phyloP scores from a whole-genome alignment of 2,329 filamentous ascomycete genomes.

The Aphanocladium album region DNA sequence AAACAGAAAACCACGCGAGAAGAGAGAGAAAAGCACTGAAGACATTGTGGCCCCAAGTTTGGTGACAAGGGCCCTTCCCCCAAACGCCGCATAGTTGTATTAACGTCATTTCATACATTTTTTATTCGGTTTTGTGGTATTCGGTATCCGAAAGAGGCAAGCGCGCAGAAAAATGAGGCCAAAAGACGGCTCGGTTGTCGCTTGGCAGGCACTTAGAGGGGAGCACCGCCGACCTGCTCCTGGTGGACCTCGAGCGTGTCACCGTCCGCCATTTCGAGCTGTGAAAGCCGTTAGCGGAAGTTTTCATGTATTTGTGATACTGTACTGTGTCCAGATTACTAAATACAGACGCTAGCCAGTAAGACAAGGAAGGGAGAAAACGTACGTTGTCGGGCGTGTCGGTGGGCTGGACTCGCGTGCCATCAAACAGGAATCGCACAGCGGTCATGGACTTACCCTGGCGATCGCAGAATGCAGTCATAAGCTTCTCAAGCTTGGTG shows the following conservation, averaged over 20 bases:
- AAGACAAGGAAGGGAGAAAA: slow-evolving; percentile 21
- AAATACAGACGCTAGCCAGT: background rate
- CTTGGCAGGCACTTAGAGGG: background rate
- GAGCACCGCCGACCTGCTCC: slow-evolving; percentile 79
- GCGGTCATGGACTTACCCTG: slow-evolving; percentile 82
- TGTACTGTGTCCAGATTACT: background rate
- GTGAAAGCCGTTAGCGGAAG: slow-evolving; percentile 11
- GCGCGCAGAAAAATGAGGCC: background rate
- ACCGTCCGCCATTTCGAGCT: slow-evolving; percentile 97
- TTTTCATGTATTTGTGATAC: slow-evolving; percentile 10
- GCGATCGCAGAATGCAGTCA: slow-evolving; percentile 95
- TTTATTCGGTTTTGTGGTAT: slow-evolving; percentile 1
- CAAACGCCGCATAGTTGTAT: slow-evolving; percentile 11
- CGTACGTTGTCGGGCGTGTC: slow-evolving; percentile 91
- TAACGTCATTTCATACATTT: slow-evolving; percentile 13
- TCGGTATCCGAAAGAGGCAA: background rate
- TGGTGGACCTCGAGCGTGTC: slow-evolving; percentile 97
- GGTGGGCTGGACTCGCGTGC: slow-evolving; percentile 80
- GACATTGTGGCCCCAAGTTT: slow-evolving; percentile 2
- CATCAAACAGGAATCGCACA: slow-evolving; percentile 93
- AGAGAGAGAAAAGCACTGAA: slow-evolving; percentile 6
- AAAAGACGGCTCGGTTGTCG: background rate
- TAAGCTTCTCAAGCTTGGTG: slow-evolving; percentile 93
- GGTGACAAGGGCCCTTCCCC: slow-evolving; percentile 1
- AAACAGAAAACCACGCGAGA: background rate